Evolutionary conservation across 2,329 filamentous ascomycete species (phyloP).

Genomic region (Neocucurbitaria cava): DNA sequence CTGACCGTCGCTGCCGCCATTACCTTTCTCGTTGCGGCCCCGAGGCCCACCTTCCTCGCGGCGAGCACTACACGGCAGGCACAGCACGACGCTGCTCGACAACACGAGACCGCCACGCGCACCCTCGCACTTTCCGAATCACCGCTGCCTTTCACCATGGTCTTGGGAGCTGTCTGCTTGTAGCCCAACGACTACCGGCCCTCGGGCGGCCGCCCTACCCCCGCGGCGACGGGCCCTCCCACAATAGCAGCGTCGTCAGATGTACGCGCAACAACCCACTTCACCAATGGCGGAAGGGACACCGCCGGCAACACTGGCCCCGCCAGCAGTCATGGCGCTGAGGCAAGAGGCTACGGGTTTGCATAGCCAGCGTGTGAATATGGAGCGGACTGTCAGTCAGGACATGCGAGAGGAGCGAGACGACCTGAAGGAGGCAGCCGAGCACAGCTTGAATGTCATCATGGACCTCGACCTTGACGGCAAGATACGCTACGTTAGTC

Average conservation of each 20-base stretch:
- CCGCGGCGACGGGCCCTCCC: conserved; percentile 17
- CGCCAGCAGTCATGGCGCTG: conserved; percentile 54
- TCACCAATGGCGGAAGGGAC: conserved; percentile 35
- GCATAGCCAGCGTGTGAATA: conserved; percentile 44
- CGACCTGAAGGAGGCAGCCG: conserved; percentile 91
- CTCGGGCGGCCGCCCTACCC: conserved; percentile 31
- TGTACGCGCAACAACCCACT: conserved; percentile 20
- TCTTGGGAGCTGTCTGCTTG: conserved; percentile 34
- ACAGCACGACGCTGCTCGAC: conserved; percentile 15
- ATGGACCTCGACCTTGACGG: conserved; percentile 91
- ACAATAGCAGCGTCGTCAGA: conserved; percentile 10
- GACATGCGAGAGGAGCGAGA: conserved; percentile 93
- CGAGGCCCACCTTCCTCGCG: conserved; percentile 9
- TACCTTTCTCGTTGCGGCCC: conserved; percentile 7
- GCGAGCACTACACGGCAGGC: conserved; percentile 8
- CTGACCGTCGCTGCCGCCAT: conserved; percentile 25
- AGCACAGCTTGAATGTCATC: conserved; percentile 96
- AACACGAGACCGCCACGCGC: conserved; percentile 7
- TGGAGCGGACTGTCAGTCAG: conserved; percentile 75
- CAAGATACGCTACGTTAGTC: conserved; percentile 92
- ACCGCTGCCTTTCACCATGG: conserved; percentile 38
- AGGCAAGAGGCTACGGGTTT: conserved; percentile 47
- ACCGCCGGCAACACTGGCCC: conserved; percentile 45
- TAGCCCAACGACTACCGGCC: conserved; percentile 41
- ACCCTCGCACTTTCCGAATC: conserved; percentile 5